Evolutionary conservation across 305 asterid species (phyloP).

Genomic region (Solanum hybrid): DNA sequence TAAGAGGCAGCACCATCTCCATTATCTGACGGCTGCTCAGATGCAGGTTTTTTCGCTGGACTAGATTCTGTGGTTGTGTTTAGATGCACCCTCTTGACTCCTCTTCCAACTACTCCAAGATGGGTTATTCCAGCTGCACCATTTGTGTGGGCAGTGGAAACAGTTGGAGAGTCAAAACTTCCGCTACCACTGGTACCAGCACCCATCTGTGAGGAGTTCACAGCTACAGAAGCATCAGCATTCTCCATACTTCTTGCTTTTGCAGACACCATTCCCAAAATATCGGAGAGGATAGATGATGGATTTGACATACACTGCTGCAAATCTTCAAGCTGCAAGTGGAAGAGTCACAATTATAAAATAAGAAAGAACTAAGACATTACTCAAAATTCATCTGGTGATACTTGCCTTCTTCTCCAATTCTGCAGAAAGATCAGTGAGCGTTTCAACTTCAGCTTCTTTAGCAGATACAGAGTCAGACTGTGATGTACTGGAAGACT

Average conservation of each 20-base stretch:
- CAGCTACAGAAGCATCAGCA: slow-evolving; percentile 23
- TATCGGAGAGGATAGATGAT: slow-evolving; percentile 55
- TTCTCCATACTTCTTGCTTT: slow-evolving; percentile 39
- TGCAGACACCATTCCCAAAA: slow-evolving; percentile 49
- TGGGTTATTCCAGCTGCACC: slow-evolving; percentile 55
- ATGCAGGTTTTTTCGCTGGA: slow-evolving; percentile 49
- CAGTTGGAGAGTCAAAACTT: slow-evolving; percentile 37
- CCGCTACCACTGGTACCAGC: slow-evolving; percentile 26
- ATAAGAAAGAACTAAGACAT: background rate
- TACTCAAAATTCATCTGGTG: background rate
- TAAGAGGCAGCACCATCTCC: slow-evolving; percentile 33
- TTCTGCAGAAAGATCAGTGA: slow-evolving; percentile 55
- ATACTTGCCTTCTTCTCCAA: slow-evolving; percentile 71
- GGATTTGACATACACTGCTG: slow-evolving; percentile 70
- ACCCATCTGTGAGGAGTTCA: slow-evolving; percentile 43
- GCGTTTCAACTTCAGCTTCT: slow-evolving; percentile 66
- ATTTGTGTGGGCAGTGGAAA: slow-evolving; percentile 57
- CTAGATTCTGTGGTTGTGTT: slow-evolving; percentile 33
- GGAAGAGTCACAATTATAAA: background rate
- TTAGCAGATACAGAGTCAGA: slow-evolving; percentile 29
- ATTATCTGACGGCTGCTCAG: slow-evolving; percentile 35
- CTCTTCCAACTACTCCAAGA: slow-evolving; percentile 94
- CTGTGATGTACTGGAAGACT: slow-evolving; percentile 30
- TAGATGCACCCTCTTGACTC: slow-evolving; percentile 75
- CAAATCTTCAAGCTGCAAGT: slow-evolving; percentile 85